phyloP scores from a whole-genome alignment of 2,329 filamentous ascomycete species.

The Aspergillus nomiae region DNA sequence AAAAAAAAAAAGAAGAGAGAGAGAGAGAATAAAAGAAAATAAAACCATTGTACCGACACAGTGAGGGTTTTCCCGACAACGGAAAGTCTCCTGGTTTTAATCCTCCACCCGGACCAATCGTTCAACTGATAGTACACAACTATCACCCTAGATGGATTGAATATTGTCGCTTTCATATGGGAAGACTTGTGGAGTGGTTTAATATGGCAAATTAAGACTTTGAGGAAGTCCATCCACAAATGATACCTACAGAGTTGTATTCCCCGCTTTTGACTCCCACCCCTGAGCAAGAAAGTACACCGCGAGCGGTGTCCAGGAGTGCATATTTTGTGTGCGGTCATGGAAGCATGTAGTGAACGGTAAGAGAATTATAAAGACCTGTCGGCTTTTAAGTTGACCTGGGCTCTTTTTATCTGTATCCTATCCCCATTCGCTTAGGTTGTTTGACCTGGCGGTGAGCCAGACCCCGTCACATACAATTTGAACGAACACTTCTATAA shows the following conservation, averaged over 20 bases:
- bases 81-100: background rate
- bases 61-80: background rate
- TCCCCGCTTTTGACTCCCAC: background rate
- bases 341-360: slow-evolving; percentile 1
- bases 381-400: background rate
- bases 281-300: background rate
- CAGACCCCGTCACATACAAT: background rate
- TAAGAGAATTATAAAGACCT: background rate
- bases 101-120: slow-evolving; percentile 5
- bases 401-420: background rate
- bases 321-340: background rate
- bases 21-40: background rate
- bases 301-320: background rate
- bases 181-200: background rate
- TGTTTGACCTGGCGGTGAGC: slow-evolving; percentile 6
- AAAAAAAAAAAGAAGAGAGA: background rate
- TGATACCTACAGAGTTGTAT: background rate
- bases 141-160: background rate
- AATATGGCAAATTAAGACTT: background rate
- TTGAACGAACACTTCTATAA: background rate
- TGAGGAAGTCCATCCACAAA: background rate
- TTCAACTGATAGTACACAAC: background rate
- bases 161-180: background rate
- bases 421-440: background rate
- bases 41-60: background rate